A percentile compares a stretch with the other conserved stretches of the same genome.
phyloP scores from a whole-genome alignment of 2,329 filamentous ascomycete genomes.

The Paracoccidioides lutzii region DNA sequence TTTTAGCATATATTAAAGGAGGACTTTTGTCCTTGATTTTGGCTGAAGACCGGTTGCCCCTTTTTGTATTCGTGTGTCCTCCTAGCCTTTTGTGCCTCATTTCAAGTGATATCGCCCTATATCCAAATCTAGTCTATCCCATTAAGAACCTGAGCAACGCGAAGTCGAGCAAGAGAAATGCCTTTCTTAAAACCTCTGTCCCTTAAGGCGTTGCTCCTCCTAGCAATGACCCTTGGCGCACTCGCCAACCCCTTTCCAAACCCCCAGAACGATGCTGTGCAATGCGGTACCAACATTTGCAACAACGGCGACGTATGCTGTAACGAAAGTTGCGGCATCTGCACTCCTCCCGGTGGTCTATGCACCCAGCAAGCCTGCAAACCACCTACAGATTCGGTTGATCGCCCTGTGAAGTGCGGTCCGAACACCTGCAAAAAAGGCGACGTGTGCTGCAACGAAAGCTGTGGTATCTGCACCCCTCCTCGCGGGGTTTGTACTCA shows the following conservation, averaged over 20 bases:
- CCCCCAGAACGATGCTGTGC: background rate
- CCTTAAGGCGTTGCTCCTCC: background rate
- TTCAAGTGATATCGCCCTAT: background rate
- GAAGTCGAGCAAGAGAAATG: background rate
- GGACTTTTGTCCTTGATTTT: background rate
- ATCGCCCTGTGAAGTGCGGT: background rate
- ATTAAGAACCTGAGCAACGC: background rate
- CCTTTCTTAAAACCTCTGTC: background rate
- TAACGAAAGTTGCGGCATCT: slow-evolving; percentile 2
- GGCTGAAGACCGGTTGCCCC: background rate
- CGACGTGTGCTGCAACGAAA: background rate
- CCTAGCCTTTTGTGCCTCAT: background rate
- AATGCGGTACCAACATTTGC: background rate
- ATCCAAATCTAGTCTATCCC: background rate
- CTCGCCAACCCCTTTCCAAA: background rate
- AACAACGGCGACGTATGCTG: background rate
- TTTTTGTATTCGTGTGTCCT: background rate
- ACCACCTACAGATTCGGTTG: too few species aligned
- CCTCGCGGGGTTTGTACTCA: background rate
- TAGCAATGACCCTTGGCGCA: background rate
- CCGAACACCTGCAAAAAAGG: background rate
- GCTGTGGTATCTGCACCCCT: background rate
- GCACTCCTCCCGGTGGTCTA: background rate
- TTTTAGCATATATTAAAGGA: background rate
- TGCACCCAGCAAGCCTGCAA: background rate